Percentiles rank a stretch among this genome's conserved stretches.
Evolutionary conservation across 768 basidiomycete species (phyloP).

Genomic region (Arthromyces matolae): DNA sequence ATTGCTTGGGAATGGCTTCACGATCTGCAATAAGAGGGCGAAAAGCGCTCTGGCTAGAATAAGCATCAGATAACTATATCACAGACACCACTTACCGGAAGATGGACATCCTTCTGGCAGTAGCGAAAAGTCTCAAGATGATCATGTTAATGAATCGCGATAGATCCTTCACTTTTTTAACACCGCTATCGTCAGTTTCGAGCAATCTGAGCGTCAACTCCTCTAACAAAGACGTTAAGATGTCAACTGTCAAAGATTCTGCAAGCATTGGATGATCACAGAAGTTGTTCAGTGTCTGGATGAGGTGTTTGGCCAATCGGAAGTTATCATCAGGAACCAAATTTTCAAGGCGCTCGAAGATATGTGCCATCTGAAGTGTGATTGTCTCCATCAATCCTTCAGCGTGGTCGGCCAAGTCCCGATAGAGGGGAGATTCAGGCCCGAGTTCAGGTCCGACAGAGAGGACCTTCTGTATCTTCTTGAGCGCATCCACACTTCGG

Average conservation of each 20-base stretch:
- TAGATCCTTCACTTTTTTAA: conserved; percentile 85
- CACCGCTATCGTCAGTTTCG: conserved; percentile 85
- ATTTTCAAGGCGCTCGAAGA: conserved; percentile 81
- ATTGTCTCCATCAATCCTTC: conserved; percentile 89
- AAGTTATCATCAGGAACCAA: conserved; percentile 77
- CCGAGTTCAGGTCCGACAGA: conserved; percentile 72
- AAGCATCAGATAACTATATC: conserved; percentile 7
- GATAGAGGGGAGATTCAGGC: conserved; percentile 64
- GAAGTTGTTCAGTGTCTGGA: conserved; percentile 93
- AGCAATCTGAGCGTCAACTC: conserved; percentile 89
- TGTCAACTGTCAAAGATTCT: conserved; percentile 81
- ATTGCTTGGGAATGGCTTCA: conserved; percentile 77
- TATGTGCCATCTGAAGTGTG: conserved; percentile 85
- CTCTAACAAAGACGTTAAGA: conserved; percentile 82
- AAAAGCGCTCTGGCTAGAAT: conserved; percentile 61
- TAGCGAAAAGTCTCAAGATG: conserved; percentile 88
- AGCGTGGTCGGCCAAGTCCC: conserved; percentile 73
- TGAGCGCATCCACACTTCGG: conserved; percentile 89
- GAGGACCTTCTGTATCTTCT: conserved; percentile 87
- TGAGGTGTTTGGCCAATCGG: conserved; percentile 93
- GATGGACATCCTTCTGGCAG: conserved; percentile 83
- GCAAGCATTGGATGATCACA: conserved; percentile 88
- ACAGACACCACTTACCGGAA: conserved; percentile 61
- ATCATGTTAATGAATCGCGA: conserved; percentile 99
- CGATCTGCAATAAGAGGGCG: conserved; percentile 73